Evolutionary conservation across 108 stramenopile species (phyloP).

Genomic region (Stephanodiscus triporus): DNA sequence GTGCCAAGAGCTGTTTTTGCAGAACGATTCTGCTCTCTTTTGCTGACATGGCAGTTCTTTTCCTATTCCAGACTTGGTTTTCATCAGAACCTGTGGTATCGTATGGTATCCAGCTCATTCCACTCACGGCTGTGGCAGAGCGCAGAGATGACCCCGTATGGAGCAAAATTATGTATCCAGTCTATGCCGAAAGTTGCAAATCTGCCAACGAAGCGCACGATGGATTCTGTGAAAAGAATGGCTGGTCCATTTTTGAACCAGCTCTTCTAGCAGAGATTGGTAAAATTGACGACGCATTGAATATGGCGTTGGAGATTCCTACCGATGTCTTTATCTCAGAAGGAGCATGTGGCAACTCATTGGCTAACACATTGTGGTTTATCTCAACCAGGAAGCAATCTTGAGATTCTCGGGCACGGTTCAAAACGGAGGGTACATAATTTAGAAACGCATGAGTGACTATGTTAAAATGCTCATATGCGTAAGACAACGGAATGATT

Average conservation of each 20-base stretch:
- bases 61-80: conserved; percentile 74
- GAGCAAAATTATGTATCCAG: conserved; percentile 76
- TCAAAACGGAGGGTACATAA: neutral
- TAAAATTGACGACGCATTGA: conserved; percentile 63
- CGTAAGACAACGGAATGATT: no score
- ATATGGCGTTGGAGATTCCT: conserved; percentile 55
- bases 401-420: neutral
- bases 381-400: conserved; percentile 61
- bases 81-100: conserved; percentile 64
- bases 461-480: neutral
- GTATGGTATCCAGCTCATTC: conserved; percentile 90
- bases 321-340: conserved; percentile 60
- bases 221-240: conserved; percentile 60
- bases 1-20: neutral
- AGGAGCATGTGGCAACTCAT: conserved; percentile 79
- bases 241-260: conserved; percentile 72
- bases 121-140: conserved; percentile 88
- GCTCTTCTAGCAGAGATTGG: conserved; percentile 80
- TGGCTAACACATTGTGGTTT: conserved; percentile 81
- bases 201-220: conserved; percentile 33
- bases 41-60: neutral
- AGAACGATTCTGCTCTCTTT: neutral
- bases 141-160: conserved; percentile 80
- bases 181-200: conserved; percentile 78
- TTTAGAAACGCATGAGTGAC: neutral